These are phyloP conservation scores for Diplogelasinospora grovesii DNA, from an alignment of 495 filamentous ascomycete genomes.

Conservation along the genomic window DNA sequence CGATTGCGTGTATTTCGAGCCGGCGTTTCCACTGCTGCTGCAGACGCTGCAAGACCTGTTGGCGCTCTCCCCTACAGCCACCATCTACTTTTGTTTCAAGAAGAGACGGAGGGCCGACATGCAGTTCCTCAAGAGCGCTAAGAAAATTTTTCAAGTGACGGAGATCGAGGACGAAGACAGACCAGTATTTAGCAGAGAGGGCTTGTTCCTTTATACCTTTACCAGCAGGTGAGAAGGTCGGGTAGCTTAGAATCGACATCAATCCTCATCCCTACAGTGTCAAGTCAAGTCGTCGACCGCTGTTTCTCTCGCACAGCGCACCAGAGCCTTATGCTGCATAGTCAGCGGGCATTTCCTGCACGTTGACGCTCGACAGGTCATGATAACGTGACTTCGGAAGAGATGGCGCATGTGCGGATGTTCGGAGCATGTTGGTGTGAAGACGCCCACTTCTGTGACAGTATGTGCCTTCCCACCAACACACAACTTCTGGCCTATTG, in stretches of 20 bases:
- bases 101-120: conserved; percentile 72
- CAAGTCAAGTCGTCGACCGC: too few relatives aligned
- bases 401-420: too few relatives aligned
- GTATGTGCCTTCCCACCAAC: too few relatives aligned
- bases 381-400: too few relatives aligned
- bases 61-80: conserved; percentile 44
- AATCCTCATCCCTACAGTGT: conserved; percentile 1
- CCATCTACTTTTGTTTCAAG: conserved; percentile 94
- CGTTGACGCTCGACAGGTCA: too few relatives aligned
- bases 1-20: conserved; percentile 96
- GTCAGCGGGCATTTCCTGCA: too few relatives aligned
- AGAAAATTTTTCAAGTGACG: conserved; percentile 55
- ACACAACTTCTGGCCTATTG: too few relatives aligned
- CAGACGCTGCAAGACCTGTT: conserved; percentile 65
- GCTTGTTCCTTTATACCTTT: conserved; percentile 59
- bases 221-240: conserved; percentile 30
- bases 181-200: conserved; percentile 52
- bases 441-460: too few relatives aligned
- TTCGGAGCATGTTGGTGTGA: too few relatives aligned
- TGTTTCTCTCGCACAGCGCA: too few relatives aligned
- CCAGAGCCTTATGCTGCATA: too few relatives aligned
- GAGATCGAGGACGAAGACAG: conserved; percentile 59
- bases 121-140: conserved; percentile 62
- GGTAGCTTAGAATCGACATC: not conserved
- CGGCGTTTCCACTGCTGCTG: conserved; percentile 81